These are phyloP conservation scores for Sporothrix pseudoabietina DNA, from an alignment of 2,329 filamentous ascomycete genomes.

Conservation along the genomic window DNA sequence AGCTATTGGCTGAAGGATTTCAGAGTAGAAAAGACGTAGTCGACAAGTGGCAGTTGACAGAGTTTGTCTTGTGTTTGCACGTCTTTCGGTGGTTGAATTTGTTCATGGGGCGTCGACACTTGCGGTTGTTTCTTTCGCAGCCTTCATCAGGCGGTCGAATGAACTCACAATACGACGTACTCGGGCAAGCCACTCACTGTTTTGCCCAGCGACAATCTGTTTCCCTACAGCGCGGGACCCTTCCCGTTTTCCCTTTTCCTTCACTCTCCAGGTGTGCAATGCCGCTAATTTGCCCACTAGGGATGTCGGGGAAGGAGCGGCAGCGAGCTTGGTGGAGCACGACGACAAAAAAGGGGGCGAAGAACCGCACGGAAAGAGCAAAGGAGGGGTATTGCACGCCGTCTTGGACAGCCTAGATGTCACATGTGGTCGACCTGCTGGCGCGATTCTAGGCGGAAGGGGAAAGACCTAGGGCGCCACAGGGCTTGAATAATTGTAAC, in stretches of 20 bases:
- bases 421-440: background rate
- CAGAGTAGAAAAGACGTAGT: background rate
- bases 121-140: constrained; percentile 7
- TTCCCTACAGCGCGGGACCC: background rate
- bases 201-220: too few relatives aligned
- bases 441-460: background rate
- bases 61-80: background rate
- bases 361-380: background rate
- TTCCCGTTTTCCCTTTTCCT: constrained; percentile 5
- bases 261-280: background rate
- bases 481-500: background rate
- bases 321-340: constrained; percentile 7
- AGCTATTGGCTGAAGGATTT: background rate
- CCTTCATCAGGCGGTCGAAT: constrained; percentile 14
- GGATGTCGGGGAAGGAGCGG: constrained; percentile 7
- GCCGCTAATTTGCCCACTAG: constrained; percentile 20
- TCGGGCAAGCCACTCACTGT: constrained; percentile 21
- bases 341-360: background rate
- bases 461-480: background rate
- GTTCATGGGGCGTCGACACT: constrained; percentile 6
- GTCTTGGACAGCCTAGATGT: constrained; percentile 3
- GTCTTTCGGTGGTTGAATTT: background rate
- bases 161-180: background rate
- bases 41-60: background rate
- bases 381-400: constrained; percentile 23